phyloP scores from a whole-genome alignment of 2,329 filamentous ascomycete species.

The Epichloe bromicola region DNA sequence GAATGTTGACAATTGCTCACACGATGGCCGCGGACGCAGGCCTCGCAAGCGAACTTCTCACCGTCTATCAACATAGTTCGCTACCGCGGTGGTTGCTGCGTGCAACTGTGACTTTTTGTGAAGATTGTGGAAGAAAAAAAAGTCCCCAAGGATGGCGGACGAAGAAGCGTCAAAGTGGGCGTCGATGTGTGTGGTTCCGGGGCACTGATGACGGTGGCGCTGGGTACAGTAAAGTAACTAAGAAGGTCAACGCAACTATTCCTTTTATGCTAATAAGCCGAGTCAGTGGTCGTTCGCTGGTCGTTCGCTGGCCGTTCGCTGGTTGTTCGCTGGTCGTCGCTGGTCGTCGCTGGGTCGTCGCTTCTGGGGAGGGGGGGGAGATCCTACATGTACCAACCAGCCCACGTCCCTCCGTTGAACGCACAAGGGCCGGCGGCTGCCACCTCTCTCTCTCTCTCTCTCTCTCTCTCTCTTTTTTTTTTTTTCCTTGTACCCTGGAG shows the following conservation, averaged over 20 bases:
- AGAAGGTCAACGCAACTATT: background rate
- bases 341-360: background rate
- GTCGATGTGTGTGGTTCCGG: constrained; percentile 2
- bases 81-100: background rate
- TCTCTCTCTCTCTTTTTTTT: no score
- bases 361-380: background rate
- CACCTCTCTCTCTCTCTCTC: background rate
- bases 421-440: constrained; percentile 1
- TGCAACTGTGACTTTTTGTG: background rate
- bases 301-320: background rate
- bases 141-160: background rate
- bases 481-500: background rate
- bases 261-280: background rate
- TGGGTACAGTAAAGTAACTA: background rate
- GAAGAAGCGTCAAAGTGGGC: constrained; percentile 1
- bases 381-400: background rate
- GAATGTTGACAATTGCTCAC: constrained; percentile 97
- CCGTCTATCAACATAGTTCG: constrained; percentile 69
- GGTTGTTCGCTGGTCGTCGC: background rate
- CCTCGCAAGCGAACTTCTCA: constrained; percentile 96
- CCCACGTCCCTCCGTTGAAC: background rate
- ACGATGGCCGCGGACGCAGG: constrained; percentile 94
- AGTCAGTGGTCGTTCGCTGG: constrained; percentile 4
- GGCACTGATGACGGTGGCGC: constrained; percentile 3
- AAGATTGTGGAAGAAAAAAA: constrained; percentile 3